Base-by-base conservation (phyloP, 352 stramenopile genomes). In the Thraustotheca clavata region DNA sequence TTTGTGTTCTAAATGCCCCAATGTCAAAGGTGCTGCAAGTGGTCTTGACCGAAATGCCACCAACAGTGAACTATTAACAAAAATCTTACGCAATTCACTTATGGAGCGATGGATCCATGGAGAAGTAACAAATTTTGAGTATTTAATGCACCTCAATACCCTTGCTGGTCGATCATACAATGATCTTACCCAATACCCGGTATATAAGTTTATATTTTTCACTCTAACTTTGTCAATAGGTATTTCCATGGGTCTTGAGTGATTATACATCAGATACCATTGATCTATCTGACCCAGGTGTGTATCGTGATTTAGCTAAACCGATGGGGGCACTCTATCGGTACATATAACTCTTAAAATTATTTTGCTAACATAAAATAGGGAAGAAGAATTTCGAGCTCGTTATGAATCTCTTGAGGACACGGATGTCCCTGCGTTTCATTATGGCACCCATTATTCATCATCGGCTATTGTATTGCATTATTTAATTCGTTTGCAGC, bases 181-280 rank as follows among this genome's bases (percentile, higher is more conserved):
- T 76, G 96, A 99, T 49, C 86, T 98, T 6, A 98, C 90, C 60
- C 96, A 99, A 69, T 99, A 99, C 69, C 96, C 96, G 26, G 94
- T 86, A 39, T 9, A n/a, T 1, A 8, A 29, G 0, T 34, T 69
- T 38, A 11, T 54, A 11, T 29, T 20, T 41, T 6, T 14, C n/a
- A 16, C 38, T 22, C 26, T 31, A 9, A 24, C 16, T 41, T 29
- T n/a, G 24, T 34, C 18, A 14, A 16, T 67, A 77, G 72, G 70
- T 98, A 5, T 99, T 99, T 67, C 97, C 97, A 16, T 99, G 96
- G 97, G 81, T 99, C 2, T 65, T 99, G 7, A 80, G 87, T 1
- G 95, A 99, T 73, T 99, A 99, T 71, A 87, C 73, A 3, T 97
- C 86, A 1, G 70, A 90, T 27, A 83, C 88, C 43, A 79, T 99